Percentiles rank a stretch among this genome's conserved stretches.
Evolutionary conservation across 2,329 filamentous ascomycete species (phyloP).

Genomic region (Lasiodiplodia sp.): DNA sequence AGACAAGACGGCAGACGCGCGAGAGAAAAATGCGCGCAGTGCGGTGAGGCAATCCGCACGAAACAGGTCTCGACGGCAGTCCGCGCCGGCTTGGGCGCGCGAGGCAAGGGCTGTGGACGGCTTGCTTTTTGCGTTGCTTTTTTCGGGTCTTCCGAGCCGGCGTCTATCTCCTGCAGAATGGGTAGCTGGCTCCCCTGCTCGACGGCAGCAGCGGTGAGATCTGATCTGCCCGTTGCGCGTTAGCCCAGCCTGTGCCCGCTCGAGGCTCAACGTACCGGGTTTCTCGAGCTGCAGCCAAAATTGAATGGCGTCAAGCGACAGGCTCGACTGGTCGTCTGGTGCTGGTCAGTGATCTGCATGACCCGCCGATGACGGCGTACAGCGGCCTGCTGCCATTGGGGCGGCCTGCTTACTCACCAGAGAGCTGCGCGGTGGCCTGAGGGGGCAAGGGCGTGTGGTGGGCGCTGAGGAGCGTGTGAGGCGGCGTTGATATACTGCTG

Average conservation of each 20-base stretch:
- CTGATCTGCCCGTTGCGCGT: constrained; percentile 27
- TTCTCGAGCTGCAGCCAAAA: constrained; percentile 31
- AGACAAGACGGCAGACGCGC: constrained; percentile 6
- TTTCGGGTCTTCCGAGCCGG: constrained; percentile 30
- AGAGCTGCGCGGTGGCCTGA: neutral
- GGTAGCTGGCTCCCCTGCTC: constrained; percentile 21
- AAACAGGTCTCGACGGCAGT: constrained; percentile 24
- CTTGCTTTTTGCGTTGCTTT: constrained; percentile 30
- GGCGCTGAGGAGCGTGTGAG: constrained; percentile 16
- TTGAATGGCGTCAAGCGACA: constrained; percentile 30
- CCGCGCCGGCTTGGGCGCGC: constrained; percentile 2
- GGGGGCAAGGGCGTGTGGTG: constrained; percentile 3
- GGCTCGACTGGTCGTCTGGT: constrained; percentile 27
- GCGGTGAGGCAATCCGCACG: constrained; percentile 24
- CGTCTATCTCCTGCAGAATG: constrained; percentile 29
- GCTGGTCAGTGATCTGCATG: constrained; percentile 29
- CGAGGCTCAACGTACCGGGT: constrained; percentile 30
- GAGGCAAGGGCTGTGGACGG: constrained; percentile 23
- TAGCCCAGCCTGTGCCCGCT: constrained; percentile 26
- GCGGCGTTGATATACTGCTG: constrained; percentile 28
- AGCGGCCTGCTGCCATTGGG: constrained; percentile 17
- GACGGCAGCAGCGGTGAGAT: constrained; percentile 27
- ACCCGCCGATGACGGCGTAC: constrained; percentile 24
- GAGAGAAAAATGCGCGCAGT: constrained; percentile 27
- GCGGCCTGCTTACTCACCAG: constrained; percentile 9